Conservation (phyloP, 108 stramenopile species). For the Hondaea fermentalgiana region DNA sequence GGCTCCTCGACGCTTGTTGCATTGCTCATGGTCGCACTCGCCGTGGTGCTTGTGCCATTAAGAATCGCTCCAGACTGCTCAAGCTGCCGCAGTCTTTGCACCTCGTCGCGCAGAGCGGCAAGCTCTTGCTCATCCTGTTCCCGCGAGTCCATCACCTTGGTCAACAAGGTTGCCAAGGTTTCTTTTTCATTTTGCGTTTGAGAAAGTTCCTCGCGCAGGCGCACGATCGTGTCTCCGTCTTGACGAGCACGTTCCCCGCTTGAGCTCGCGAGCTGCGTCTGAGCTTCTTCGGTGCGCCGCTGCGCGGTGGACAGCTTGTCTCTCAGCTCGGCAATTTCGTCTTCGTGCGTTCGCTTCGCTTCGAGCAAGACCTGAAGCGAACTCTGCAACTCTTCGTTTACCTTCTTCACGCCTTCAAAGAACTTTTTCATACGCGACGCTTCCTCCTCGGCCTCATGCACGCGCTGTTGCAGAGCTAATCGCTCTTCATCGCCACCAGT, state of each 20-base stretch:
- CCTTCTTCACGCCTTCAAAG: conserved; percentile 8
- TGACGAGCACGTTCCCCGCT: background rate
- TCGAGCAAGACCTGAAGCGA: background rate
- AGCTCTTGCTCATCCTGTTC: background rate
- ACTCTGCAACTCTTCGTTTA: background rate
- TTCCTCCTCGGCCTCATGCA: background rate
- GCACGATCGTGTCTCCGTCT: background rate
- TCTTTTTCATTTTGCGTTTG: background rate
- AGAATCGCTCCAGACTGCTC: no score
- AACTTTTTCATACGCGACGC: background rate
- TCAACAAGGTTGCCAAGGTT: background rate
- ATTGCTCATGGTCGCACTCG: background rate
- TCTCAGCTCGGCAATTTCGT: background rate
- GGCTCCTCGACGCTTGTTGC: no score
- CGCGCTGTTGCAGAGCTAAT: background rate
- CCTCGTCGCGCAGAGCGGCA: background rate
- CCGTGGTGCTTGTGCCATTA: background rate
- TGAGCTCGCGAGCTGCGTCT: background rate
- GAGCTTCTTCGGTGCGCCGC: background rate
- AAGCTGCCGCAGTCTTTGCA: background rate
- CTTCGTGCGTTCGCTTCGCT: background rate
- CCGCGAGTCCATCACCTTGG: background rate
- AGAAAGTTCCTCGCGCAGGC: background rate
- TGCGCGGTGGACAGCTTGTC: background rate
- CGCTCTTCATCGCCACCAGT: background rate